Evolutionary conservation across 352 stramenopile genomes (phyloP), one percentile per base, ranked within the genome.

Genomic region (Phytopythium aichiense): DNA sequence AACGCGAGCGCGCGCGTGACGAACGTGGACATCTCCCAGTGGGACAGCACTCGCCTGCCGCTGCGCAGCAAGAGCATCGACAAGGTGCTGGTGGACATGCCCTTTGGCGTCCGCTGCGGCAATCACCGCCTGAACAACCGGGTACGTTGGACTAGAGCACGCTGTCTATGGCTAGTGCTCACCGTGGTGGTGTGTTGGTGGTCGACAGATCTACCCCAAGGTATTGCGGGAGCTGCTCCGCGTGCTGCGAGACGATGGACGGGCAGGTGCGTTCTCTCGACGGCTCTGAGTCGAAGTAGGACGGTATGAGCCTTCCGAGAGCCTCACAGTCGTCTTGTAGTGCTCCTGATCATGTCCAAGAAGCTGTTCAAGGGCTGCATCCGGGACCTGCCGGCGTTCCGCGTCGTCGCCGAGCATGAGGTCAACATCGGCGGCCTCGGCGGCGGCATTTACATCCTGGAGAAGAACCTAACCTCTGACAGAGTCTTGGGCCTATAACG

Each of bases 291-390:
- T 31, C 28, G 7, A 31, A 31, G 28, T 7, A 7, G 28, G 28
- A 5, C 28, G 28, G 4, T 42, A 13, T 48, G 15, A 31, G 13
- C 49, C 20, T 25, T 25, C 13, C 11, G 4, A 8, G 23, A 35
- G 13, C 37, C 49, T 31, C 15, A 30, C 31, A 20, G 31, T 13
- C 7, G 15, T 57, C 30, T 15, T 52, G n/a, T 57, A 73, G 84
- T 93, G 11, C 59, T 93, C n/a, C 74, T 93, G 2, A 72, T 85
- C n/a, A 83, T 88, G 61, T 87, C 84, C 57, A 91, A 91, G 67
- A 93, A 93, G 60, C 71, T 89, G 30, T 88, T 89, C 59, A 71
- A 77, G 52, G 71, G 79, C 31, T 77, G 66, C 8, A 64, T 91
- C 20, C 71, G 76, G 42, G 69, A 81, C 45, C 63, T 81, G 1